These are phyloP conservation scores for Suillus variegatus DNA, from an alignment of 768 basidiomycete species.

Conservation along the genomic window DNA sequence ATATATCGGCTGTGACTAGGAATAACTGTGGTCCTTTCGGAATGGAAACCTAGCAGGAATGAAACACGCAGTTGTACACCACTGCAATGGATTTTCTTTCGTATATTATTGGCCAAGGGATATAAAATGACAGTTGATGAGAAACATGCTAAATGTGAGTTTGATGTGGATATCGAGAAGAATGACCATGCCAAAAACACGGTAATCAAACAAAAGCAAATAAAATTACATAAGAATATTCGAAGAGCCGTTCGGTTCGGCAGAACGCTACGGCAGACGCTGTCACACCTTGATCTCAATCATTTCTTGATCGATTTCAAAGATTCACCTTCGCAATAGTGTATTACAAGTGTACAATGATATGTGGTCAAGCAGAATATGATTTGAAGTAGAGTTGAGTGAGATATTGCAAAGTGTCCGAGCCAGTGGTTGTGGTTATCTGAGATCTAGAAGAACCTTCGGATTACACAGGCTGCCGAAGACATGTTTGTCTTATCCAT, in stretches of 20 bases:
- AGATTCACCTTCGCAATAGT: too few species aligned
- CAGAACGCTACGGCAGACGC: too few species aligned
- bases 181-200: neutral
- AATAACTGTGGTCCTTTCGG: neutral
- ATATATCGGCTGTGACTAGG: neutral
- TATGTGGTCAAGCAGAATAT: too few species aligned
- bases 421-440: too few species aligned
- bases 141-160: neutral
- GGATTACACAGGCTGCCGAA: neutral
- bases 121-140: neutral
- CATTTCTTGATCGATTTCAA: too few species aligned
- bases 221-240: conserved; percentile 39
- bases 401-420: too few species aligned
- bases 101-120: neutral
- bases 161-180: too few species aligned
- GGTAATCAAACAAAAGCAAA: neutral
- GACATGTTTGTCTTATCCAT: conserved; percentile 50
- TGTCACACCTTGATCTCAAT: too few species aligned
- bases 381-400: too few species aligned
- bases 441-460: neutral
- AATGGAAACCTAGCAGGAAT: neutral
- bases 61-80: neutral
- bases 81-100: neutral
- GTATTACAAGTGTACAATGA: too few species aligned
- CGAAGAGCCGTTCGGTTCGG: conserved; percentile 31